Conservation (phyloP, 176 grass and related monocot species). For the Ananas comosus region DNA sequence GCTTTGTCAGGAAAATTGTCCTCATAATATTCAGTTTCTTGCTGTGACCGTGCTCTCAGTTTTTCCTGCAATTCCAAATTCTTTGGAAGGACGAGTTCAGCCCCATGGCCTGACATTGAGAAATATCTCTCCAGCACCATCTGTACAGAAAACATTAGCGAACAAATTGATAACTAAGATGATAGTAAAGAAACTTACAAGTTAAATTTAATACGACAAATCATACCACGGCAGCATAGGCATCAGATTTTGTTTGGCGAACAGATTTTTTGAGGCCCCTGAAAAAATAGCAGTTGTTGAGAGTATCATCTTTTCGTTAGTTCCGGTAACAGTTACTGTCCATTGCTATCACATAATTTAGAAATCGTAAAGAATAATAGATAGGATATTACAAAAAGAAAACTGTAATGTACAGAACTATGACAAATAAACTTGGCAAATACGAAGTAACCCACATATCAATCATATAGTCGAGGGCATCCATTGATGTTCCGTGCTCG, state of each 20-base stretch:
- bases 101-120: conserved; percentile 39
- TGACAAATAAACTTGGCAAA: neutral
- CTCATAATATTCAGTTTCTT: conserved; percentile 23
- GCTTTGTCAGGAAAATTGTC: neutral
- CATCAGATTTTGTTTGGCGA: conserved; percentile 55
- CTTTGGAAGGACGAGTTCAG: conserved; percentile 70
- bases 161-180: neutral
- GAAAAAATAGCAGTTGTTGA: conserved; percentile 15
- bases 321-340: neutral
- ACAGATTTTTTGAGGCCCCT: conserved; percentile 56
- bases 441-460: conserved; percentile 34
- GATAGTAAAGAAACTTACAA: neutral
- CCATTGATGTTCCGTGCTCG: conserved; percentile 64
- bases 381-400: too few species aligned
- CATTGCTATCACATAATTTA: too few species aligned
- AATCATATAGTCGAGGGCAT: conserved; percentile 78
- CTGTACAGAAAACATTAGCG: conserved; percentile 16
- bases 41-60: conserved; percentile 16
- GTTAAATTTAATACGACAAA: conserved; percentile 1
- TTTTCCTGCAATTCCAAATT: conserved; percentile 51
- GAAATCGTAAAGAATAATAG: too few species aligned
- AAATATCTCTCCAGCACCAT: conserved; percentile 86
- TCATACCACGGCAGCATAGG: conserved; percentile 74
- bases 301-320: neutral
- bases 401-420: neutral